A percentile compares a stretch with the other conserved stretches of the same genome.
Conservation (phyloP, 768 basidiomycete species). For the Cystobasidium onofrii region DNA sequence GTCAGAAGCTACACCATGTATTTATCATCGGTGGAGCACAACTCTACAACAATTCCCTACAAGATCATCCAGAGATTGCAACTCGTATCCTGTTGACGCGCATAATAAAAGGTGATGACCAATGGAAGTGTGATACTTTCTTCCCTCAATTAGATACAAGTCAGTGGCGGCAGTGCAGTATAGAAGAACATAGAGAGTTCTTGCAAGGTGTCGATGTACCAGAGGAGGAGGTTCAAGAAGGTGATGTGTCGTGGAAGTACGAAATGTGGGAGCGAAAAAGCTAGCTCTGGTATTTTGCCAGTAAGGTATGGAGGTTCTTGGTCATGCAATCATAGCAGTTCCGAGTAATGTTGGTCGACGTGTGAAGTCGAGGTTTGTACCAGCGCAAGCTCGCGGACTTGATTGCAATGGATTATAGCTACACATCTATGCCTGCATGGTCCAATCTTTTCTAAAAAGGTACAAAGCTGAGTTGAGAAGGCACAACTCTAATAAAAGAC, state of each 20-base stretch:
- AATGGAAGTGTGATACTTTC: constrained; percentile 68
- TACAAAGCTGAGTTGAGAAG: too few relatives aligned
- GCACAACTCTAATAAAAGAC: background rate
- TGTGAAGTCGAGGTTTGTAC: too few relatives aligned
- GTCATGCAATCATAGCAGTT: too few relatives aligned
- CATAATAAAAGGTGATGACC: constrained; percentile 61
- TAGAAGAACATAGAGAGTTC: constrained; percentile 65
- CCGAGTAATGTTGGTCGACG: too few relatives aligned
- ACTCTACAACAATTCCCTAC: constrained; percentile 64
- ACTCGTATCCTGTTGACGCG: constrained; percentile 83
- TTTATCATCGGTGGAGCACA: constrained; percentile 93
- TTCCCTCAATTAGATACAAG: constrained; percentile 59
- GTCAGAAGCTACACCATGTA: constrained; percentile 49
- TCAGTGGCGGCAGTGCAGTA: constrained; percentile 56
- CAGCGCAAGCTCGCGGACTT: too few relatives aligned
- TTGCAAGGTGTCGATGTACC: constrained; percentile 51
- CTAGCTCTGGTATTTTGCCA: background rate
- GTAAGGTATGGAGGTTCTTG: too few relatives aligned
- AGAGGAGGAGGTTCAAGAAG: background rate
- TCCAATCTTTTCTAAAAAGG: too few relatives aligned
- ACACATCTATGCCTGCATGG: too few relatives aligned
- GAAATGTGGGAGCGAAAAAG: constrained; percentile 20
- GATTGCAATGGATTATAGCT: too few relatives aligned
- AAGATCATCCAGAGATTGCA: constrained; percentile 50
- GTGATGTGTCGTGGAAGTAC: constrained; percentile 12